Base-by-base conservation (phyloP, 2,329 filamentous ascomycete genomes). In the Nigrograna mackinnonii region DNA sequence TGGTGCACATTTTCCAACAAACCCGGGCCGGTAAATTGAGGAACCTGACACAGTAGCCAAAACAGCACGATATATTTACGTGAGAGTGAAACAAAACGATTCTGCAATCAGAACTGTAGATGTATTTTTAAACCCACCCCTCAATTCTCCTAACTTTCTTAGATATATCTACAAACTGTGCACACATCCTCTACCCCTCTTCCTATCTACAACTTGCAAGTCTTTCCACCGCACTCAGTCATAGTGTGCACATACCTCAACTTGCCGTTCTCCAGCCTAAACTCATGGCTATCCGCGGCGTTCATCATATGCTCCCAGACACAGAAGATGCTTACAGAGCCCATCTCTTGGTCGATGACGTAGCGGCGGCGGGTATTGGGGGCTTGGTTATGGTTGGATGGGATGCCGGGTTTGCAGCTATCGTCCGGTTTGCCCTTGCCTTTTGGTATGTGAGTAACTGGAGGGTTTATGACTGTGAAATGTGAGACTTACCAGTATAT, bases 281-380 rank as follows among this genome's bases (percentile, higher is more conserved):
- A 58, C 37, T 58, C 54, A 40, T 58, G 54, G 17, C 50, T 54
- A 44, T 58, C 54, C 39, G 54, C 50, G 14, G 54, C 54, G 13
- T 42, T 54, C 54, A 58, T 58, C 54, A 58, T 58, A 41, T 55
- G 52, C 32, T 56, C 48, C 52, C 52, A 58, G 11, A 55, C 47
- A 35, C 50, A 54, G 34, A 56, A 51, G 6, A 58, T 51, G 37
- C 49, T 52, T 22, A 58, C 54, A 38, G 46, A 52, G 11, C 54
- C 54, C 50, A 56, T 56, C 14, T 43, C 43, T 44, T 50, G 36
- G 44, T 58, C 54, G 36, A 58, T 44, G n/a, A 58, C 52, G 46
- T 57, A 55, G 32, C 54, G 22, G 7, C 54, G 12, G n/a, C 28
- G 22, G 17, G 40, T 39, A 36, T 47, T 47, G 16, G 35, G 35